A percentile compares a stretch with the other conserved stretches of the same genome.
Conservation (phyloP, 768 basidiomycete species). For the Termitomyces sp. region DNA sequence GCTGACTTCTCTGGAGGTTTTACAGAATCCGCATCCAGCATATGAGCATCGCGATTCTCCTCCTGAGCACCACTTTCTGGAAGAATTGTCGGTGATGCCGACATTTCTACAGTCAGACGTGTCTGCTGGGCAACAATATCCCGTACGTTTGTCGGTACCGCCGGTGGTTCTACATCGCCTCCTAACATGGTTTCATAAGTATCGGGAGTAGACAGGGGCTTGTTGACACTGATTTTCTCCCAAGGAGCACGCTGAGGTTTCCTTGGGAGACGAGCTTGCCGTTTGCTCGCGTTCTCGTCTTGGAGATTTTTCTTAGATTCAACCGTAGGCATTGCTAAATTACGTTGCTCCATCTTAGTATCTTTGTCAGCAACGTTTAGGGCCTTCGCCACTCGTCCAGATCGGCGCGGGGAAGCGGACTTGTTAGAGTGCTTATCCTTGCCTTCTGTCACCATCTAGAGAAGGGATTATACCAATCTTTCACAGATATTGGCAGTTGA, state of each 20-base stretch:
- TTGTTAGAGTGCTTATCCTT: neutral
- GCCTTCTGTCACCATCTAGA: neutral
- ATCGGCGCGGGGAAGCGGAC: conserved; percentile 7
- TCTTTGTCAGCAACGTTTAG: neutral
- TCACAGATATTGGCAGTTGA: neutral
- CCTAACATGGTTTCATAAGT: neutral
- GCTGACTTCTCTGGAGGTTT: neutral
- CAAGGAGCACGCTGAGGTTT: conserved; percentile 4
- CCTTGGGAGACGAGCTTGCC: neutral
- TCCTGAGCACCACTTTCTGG: neutral
- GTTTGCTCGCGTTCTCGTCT: neutral
- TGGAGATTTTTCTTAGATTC: neutral
- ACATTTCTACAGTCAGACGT: neutral
- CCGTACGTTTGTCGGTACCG: neutral
- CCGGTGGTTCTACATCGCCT: neutral
- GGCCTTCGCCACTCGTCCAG: conserved; percentile 7
- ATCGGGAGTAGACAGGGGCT: neutral
- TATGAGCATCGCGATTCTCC: neutral
- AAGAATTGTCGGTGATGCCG: neutral
- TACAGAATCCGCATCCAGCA: neutral
- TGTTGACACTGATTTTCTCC: conserved; percentile 5
- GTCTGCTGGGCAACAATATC: neutral
- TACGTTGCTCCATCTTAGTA: neutral
- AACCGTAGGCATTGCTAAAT: neutral
- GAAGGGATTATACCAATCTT: neutral